A percentile compares a stretch with the other conserved stretches of the same genome.
These are phyloP conservation scores for Leishmania mexicana DNA, from an alignment of 208 protist genomes.

Conservation along the genomic window DNA sequence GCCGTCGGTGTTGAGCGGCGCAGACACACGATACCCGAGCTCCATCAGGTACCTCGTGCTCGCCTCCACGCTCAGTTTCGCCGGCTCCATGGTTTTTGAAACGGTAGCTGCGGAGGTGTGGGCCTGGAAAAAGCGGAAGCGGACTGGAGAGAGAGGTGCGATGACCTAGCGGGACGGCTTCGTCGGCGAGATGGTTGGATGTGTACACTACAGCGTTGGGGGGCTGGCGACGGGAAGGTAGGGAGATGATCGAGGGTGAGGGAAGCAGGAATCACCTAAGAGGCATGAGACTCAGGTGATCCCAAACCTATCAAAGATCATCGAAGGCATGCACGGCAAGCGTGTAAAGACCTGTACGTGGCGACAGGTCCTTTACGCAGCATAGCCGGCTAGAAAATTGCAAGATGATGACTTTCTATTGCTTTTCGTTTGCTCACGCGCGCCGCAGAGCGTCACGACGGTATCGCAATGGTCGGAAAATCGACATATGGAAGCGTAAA, in stretches of 20 bases:
- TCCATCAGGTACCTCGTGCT: constrained; percentile 6
- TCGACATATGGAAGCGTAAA: too few relatives aligned
- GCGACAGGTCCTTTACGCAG: neutral
- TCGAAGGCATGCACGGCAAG: neutral
- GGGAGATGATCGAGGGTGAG: neutral
- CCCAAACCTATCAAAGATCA: neutral
- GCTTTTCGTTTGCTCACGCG: too few relatives aligned
- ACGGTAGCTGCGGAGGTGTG: too few relatives aligned
- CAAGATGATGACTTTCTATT: neutral
- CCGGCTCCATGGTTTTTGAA: neutral
- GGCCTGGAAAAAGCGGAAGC: neutral
- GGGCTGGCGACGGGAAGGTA: neutral
- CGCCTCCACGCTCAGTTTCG: constrained; percentile 7
- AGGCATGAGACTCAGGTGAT: neutral
- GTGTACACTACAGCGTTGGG: neutral
- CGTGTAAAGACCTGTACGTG: neutral
- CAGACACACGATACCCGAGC: constrained; percentile 15
- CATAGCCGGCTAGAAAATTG: neutral
- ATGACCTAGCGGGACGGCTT: neutral
- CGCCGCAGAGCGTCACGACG: too few relatives aligned
- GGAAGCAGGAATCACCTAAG: neutral
- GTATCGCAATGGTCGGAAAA: too few relatives aligned
- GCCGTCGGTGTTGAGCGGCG: neutral
- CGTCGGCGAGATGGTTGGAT: neutral
- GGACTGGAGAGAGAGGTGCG: neutral